These are phyloP conservation scores for Mimosa bimucronata DNA, from an alignment of 306 rosid species.

Conservation along the genomic window DNA sequence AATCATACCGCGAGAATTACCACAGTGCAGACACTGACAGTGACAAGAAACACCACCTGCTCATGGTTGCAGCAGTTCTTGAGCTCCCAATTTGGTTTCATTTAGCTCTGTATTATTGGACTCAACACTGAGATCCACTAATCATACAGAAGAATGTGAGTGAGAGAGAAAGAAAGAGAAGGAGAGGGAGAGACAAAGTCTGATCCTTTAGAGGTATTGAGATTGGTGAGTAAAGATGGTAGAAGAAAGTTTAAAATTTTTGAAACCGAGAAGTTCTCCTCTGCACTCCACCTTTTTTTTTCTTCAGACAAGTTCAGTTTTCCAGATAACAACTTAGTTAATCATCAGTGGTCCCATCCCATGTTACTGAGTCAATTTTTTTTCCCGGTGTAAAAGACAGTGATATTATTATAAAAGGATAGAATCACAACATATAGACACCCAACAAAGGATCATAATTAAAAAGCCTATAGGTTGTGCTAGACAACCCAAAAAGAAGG, in stretches of 20 bases:
- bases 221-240: background rate
- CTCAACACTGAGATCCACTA: slow-evolving; percentile 16
- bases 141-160: background rate
- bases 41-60: slow-evolving; percentile 58
- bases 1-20: slow-evolving; percentile 61
- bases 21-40: slow-evolving; percentile 59
- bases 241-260: background rate
- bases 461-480: background rate
- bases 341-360: background rate
- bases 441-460: background rate
- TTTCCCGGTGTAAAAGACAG: background rate
- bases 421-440: background rate
- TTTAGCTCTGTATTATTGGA: slow-evolving; percentile 18
- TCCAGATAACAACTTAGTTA: background rate
- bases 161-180: background rate
- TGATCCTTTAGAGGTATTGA: background rate
- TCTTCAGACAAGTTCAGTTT: background rate
- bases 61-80: slow-evolving; percentile 71
- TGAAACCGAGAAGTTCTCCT: background rate
- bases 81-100: slow-evolving; percentile 72
- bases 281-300: background rate
- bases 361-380: background rate
- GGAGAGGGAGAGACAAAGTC: background rate
- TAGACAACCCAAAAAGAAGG: background rate
- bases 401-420: background rate